Percentiles rank a stretch among this genome's conserved stretches.
These are phyloP conservation scores for Ampelomyces quisqualis DNA, from an alignment of 2,329 filamentous ascomycete species.

Conservation along the genomic window DNA sequence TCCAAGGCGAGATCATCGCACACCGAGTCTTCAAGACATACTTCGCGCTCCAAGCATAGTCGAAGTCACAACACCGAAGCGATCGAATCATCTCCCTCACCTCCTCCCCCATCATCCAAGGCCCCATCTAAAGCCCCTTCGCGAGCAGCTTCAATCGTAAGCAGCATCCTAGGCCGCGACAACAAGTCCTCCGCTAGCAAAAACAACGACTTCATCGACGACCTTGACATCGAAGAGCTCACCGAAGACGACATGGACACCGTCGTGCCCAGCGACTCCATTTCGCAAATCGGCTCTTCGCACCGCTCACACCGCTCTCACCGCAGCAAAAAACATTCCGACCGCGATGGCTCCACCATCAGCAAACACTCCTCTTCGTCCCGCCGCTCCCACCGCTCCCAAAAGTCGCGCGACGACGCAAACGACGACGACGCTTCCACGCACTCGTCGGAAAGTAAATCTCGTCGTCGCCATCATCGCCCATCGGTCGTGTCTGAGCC, in stretches of 20 bases:
- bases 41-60: constrained; percentile 29
- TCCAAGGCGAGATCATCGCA: constrained; percentile 38
- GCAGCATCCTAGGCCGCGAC: constrained; percentile 42
- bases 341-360: constrained; percentile 22
- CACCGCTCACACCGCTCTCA: constrained; percentile 32
- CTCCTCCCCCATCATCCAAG: constrained; percentile 24
- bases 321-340: constrained; percentile 17
- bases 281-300: constrained; percentile 44
- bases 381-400: constrained; percentile 26
- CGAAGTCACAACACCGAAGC: constrained; percentile 18
- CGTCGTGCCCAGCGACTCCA: constrained; percentile 52
- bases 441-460: constrained; percentile 8
- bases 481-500: constrained; percentile 33
- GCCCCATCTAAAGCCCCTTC: constrained; percentile 21
- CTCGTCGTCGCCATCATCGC: constrained; percentile 21
- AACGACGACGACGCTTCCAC: constrained; percentile 18
- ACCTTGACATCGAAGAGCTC: constrained; percentile 39
- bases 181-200: constrained; percentile 30
- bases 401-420: constrained; percentile 25
- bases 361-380: constrained; percentile 33
- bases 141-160: constrained; percentile 37
- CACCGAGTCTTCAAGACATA: constrained; percentile 30
- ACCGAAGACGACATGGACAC: constrained; percentile 45
- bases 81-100: constrained; percentile 24
- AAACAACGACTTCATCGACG: constrained; percentile 39